Evolutionary conservation across 345 rosid genomes (phyloP), one percentile per base, ranked within the genome.

Genomic region (Cardiospermum halicacabum): DNA sequence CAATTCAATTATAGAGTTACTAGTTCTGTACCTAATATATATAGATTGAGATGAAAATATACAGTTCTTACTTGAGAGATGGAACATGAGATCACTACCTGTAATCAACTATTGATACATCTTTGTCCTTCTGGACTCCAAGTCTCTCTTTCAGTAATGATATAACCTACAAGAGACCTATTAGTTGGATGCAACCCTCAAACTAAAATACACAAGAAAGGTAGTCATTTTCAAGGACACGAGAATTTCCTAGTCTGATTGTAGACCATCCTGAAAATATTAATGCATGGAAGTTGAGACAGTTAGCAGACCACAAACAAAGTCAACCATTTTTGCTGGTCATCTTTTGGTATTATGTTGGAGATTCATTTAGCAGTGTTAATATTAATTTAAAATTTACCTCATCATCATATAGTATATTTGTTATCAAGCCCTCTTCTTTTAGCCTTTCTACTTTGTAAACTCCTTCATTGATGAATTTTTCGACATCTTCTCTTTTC

Each of bases 391-490:
- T 32, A 39, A 19, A 59, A 8, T 48, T n/a, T 77, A 90, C 98
- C 98, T 93, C 94, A 72, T 93, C 98, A 63, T 93, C 98, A 68
- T 93, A 93, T 13, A 40, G 75, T 59, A 86, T 76, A 71, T 85
- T 78, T 27, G 91, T 90, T 75, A 93, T 86, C 73, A 85, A 81
- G 58, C 98, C 96, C 70, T 85, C 93, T 77, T 90, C 92, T 78
- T 88, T 93, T 47, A 93, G 79, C 81, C 80, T 85, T 67, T 90
- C 96, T 53, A 90, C 82, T 69, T 93, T 73, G 76, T 82, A 93
- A 61, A 88, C 89, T 67, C 98, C 98, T 70, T 85, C 90, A 73
- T 88, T 85, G 47, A 93, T 82, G 78, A 93, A 93, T 63, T 72
- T 82, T 81, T 86, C 89, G 65, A 93, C 67, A 59, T 88, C 96